phyloP scores from a whole-genome alignment of 2,329 filamentous ascomycete species.

The Emergomyces pasteurianus region DNA sequence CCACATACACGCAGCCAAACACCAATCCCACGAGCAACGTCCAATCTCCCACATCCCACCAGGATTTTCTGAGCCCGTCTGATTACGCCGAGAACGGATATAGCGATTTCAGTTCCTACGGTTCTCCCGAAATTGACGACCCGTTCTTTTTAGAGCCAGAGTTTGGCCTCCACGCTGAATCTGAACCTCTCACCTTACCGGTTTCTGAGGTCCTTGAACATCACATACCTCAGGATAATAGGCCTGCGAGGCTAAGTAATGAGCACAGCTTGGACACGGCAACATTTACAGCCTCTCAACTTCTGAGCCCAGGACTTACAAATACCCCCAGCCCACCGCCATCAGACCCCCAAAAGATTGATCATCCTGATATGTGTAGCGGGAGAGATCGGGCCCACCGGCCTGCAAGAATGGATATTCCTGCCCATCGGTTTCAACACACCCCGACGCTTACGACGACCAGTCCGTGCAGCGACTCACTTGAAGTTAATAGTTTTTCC shows the following conservation, averaged over 20 bases:
- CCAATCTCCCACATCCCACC: slow-evolving; percentile 13
- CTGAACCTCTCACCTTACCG: not conserved
- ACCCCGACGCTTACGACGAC: slow-evolving; percentile 17
- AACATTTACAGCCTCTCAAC: slow-evolving; percentile 17
- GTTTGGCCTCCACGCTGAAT: slow-evolving; percentile 11
- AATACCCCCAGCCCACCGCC: slow-evolving; percentile 21
- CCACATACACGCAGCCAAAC: slow-evolving; percentile 7
- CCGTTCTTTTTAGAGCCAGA: slow-evolving; percentile 13
- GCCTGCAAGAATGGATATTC: slow-evolving; percentile 10
- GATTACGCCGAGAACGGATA: slow-evolving; percentile 19
- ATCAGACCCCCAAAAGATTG: slow-evolving; percentile 13
- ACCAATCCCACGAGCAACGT: slow-evolving; percentile 7
- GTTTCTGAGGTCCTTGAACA: not conserved
- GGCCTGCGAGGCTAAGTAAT: not conserved
- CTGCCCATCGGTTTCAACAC: slow-evolving; percentile 10
- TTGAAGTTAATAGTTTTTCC: slow-evolving; percentile 12
- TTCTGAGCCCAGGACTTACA: slow-evolving; percentile 23
- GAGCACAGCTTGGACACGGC: not conserved
- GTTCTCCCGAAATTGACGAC: slow-evolving; percentile 8
- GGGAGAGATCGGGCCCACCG: not conserved
- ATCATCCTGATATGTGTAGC: slow-evolving; percentile 1
- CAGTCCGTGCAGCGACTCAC: slow-evolving; percentile 15
- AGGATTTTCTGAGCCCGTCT: slow-evolving; percentile 20
- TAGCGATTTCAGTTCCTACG: slow-evolving; percentile 19
- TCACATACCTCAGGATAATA: not conserved